These are phyloP conservation scores for Daldinia vernicosa DNA, from an alignment of 495 filamentous ascomycete genomes.

Conservation along the genomic window DNA sequence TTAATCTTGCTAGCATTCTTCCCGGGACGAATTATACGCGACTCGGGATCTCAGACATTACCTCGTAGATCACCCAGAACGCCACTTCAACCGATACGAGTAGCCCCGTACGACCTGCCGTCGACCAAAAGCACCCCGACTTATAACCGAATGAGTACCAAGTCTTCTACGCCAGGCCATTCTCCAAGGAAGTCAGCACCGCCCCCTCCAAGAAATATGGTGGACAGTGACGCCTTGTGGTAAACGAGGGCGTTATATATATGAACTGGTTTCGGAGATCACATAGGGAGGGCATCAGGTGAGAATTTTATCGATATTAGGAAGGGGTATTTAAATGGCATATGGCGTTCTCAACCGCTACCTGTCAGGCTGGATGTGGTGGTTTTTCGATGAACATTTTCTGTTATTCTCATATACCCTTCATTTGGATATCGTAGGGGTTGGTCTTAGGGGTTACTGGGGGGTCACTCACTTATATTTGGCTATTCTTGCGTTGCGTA, in stretches of 20 bases:
- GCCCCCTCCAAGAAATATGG: constrained; percentile 28
- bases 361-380: too few relatives aligned
- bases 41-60: constrained; percentile 12
- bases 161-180: constrained; percentile 4
- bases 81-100: constrained; percentile 21
- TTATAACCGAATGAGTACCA: constrained; percentile 16
- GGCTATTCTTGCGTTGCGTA: not conserved
- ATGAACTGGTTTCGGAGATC: not conserved
- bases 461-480: constrained; percentile 11
- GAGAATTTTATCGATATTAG: not conserved
- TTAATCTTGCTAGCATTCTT: constrained; percentile 45
- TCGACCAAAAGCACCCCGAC: constrained; percentile 20
- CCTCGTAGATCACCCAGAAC: constrained; percentile 13
- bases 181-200: constrained; percentile 18
- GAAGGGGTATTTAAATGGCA: not conserved
- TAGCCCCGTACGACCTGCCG: constrained; percentile 23
- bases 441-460: not conserved
- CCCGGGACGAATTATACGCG: constrained; percentile 32
- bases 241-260: constrained; percentile 3
- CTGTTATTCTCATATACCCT: not conserved
- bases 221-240: constrained; percentile 42
- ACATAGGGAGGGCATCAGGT: not conserved
- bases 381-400: not conserved
- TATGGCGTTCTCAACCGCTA: not conserved
- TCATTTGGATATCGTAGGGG: constrained; percentile 1